These are phyloP conservation scores for Digitaria exilis DNA, from an alignment of 202 grass and related monocot genomes.

Conservation along the genomic window DNA sequence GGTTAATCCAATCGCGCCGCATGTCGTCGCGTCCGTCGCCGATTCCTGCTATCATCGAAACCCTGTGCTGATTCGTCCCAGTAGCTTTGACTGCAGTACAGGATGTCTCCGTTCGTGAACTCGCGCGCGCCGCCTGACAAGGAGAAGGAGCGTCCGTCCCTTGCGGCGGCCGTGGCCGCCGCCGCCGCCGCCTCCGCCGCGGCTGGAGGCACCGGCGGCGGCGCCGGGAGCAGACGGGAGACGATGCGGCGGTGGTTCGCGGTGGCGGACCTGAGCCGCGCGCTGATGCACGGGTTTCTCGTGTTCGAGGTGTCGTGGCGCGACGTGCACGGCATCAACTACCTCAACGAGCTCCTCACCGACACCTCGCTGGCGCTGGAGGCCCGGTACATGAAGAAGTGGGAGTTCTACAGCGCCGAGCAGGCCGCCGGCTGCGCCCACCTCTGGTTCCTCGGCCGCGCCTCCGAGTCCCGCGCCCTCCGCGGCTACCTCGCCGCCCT, in stretches of 20 bases:
- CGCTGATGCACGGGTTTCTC: slow-evolving; percentile 67
- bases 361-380: slow-evolving; percentile 84
- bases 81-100: slow-evolving; percentile 61
- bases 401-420: slow-evolving; percentile 83
- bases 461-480: slow-evolving; percentile 46
- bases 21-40: no score
- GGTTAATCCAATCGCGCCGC: slow-evolving; percentile 41
- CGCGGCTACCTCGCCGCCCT: slow-evolving; percentile 48
- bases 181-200: not conserved
- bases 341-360: slow-evolving; percentile 82
- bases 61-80: not conserved
- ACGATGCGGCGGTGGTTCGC: slow-evolving; percentile 51
- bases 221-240: slow-evolving; percentile 9
- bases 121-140: slow-evolving; percentile 18
- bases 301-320: slow-evolving; percentile 88
- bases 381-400: slow-evolving; percentile 82
- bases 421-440: slow-evolving; percentile 59
- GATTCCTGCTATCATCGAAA: no score
- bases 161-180: not conserved
- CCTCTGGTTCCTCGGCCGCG: slow-evolving; percentile 61
- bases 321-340: slow-evolving; percentile 93
- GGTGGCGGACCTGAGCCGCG: slow-evolving; percentile 45
- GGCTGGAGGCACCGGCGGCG: not conserved
- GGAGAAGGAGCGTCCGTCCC: not conserved
- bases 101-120: slow-evolving; percentile 88